Conservation (phyloP, 176 grass and related monocot genomes). For the Carex myosuroides region DNA sequence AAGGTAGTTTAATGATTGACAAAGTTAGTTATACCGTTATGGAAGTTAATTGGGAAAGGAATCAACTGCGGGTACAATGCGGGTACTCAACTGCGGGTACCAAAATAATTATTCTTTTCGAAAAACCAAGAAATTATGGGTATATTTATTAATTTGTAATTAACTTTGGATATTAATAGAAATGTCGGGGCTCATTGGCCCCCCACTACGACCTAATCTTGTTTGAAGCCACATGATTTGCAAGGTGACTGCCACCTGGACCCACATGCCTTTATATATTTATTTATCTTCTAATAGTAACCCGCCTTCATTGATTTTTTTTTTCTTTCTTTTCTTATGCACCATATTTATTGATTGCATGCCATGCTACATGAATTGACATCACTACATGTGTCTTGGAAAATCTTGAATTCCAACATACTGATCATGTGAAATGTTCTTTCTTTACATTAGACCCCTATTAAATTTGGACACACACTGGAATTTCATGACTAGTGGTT, state of each 20-base stretch:
- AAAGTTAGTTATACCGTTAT: too few relatives aligned
- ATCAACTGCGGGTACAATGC: too few relatives aligned
- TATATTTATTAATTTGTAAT: too few relatives aligned
- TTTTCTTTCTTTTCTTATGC: not conserved
- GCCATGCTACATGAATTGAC: not conserved
- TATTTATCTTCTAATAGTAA: not conserved
- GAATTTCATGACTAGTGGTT: conserved; percentile 16
- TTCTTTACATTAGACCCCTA: conserved; percentile 12
- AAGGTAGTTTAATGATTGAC: too few relatives aligned
- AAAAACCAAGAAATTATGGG: too few relatives aligned
- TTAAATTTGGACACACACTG: conserved; percentile 14
- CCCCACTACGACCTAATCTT: not conserved
- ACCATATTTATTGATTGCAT: not conserved
- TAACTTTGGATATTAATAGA: too few relatives aligned
- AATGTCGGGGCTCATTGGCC: not conserved
- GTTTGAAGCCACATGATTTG: not conserved
- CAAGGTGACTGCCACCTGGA: not conserved
- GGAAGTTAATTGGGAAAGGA: too few relatives aligned
- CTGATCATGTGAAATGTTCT: conserved; percentile 22
- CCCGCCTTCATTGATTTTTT: not conserved
- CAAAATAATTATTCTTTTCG: too few relatives aligned
- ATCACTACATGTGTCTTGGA: not conserved
- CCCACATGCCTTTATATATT: not conserved
- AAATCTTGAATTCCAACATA: not conserved
- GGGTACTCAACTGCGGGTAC: too few relatives aligned